phyloP scores from a whole-genome alignment of 2,329 filamentous ascomycete species.

The Cyphellophora attinorum region DNA sequence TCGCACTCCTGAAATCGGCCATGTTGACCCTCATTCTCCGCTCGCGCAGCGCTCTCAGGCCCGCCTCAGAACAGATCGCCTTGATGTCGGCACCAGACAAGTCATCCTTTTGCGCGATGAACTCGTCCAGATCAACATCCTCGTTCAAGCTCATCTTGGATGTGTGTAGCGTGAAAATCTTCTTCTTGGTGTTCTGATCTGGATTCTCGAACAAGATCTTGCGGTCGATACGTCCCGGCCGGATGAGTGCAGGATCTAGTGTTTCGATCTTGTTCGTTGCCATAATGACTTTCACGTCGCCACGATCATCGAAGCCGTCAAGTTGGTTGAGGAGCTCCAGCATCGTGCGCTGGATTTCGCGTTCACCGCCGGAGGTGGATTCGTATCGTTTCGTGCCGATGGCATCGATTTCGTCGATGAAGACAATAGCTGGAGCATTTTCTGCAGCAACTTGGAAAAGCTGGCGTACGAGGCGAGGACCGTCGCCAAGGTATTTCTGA shows the following conservation, averaged over 20 bases:
- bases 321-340: slow-evolving; percentile 95
- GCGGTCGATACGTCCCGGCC: slow-evolving; percentile 93
- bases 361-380: slow-evolving; percentile 89
- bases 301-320: slow-evolving; percentile 96
- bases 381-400: slow-evolving; percentile 99
- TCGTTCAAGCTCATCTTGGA: slow-evolving; percentile 96
- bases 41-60: slow-evolving; percentile 86
- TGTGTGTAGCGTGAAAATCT: slow-evolving; percentile 97
- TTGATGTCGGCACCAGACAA: slow-evolving; percentile 96
- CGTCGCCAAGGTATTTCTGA: slow-evolving; percentile 96
- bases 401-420: slow-evolving; percentile 98
- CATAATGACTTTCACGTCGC: slow-evolving; percentile 99
- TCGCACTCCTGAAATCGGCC: slow-evolving; percentile 88
- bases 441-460: slow-evolving; percentile 86
- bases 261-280: slow-evolving; percentile 99
- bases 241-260: slow-evolving; percentile 88
- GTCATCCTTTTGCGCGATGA: slow-evolving; percentile 97
- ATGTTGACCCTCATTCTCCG: slow-evolving; percentile 97
- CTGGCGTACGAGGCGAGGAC: slow-evolving; percentile 86
- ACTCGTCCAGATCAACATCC: slow-evolving; percentile 97
- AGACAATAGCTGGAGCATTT: slow-evolving; percentile 92
- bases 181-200: slow-evolving; percentile 83
- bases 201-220: slow-evolving; percentile 80
- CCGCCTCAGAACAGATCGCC: slow-evolving; percentile 95
- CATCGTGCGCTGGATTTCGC: slow-evolving; percentile 97